Base-by-base conservation (phyloP, 1,284 basidiomycete genomes). In the Puccinia sorghi region DNA sequence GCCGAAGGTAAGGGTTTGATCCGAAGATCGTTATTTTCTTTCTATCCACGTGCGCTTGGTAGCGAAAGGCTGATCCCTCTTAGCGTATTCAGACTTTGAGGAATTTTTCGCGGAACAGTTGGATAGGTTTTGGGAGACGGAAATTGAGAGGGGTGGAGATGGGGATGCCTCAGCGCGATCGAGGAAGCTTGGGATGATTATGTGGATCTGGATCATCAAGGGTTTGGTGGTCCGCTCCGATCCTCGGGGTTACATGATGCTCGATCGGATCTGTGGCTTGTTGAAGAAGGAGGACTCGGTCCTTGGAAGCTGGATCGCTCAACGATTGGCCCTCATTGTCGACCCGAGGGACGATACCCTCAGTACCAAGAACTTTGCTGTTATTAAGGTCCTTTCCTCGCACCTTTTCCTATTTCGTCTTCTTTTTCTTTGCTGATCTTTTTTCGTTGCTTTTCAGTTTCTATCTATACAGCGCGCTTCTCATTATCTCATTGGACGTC, bases 141-240 rank as follows among this genome's bases (percentile, higher is more conserved):
- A 85, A 11, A 85, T 92, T 17, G 82, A 82, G 1, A 83, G 86
- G 66, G 9, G 72, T 81, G 3, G 17, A 85, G 2, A 63, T 85
- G 0, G 17, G 85, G 2, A 63, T 85, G 0, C 86, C 86, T 32
- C 84, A 82, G 69, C 88, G 70, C 64, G 75, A 67, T 78, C 66
- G 46, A 80, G 82, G 48, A 80, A 63, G 11, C 84, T 86, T 70
- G 88, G 89, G 0, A 86, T 46, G 15, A 83, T 85, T 41, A 87
- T 87, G 13, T 94, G 91, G 90, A 86, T 87, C 79, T 92, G 90
- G 90, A 87, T 93, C 22, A 87, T 89, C 17, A 93, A 91, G 84
- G 92, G 89, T 0, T 86, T 97, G n/a, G 85, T 93, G 0, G 88
- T 94, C 0, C 88, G 90, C 6, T 90, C 90, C 32, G 89, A 94